Conservation (phyloP, 495 filamentous ascomycete genomes). For the Neurospora hispaniola region DNA sequence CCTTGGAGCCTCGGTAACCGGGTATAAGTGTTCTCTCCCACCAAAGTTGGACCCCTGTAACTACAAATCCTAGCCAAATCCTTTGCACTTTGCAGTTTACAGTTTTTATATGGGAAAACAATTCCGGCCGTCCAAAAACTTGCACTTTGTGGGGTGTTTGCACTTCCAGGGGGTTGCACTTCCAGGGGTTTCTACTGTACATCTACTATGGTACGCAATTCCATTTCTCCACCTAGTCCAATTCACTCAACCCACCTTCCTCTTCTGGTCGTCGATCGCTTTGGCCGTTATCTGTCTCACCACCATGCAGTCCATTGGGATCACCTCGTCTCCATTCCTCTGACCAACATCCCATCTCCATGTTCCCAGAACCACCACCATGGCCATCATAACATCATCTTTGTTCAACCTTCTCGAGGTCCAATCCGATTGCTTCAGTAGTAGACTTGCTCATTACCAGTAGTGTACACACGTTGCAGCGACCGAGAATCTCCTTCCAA, state of each 20-base stretch:
- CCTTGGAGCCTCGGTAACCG: too few relatives aligned
- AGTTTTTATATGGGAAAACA: too few relatives aligned
- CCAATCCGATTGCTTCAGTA: neutral
- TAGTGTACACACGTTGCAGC: neutral
- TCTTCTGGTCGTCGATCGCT: neutral
- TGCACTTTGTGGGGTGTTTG: too few relatives aligned
- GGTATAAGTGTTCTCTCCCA: too few relatives aligned
- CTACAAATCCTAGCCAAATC: too few relatives aligned
- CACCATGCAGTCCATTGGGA: neutral
- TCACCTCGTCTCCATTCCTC: neutral
- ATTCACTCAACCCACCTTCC: neutral
- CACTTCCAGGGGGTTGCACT: too few relatives aligned
- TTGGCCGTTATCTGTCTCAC: neutral
- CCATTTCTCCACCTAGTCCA: neutral
- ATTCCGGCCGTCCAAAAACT: too few relatives aligned
- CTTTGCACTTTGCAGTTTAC: too few relatives aligned
- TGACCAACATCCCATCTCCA: neutral
- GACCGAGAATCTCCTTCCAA: neutral
- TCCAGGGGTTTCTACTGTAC: too few relatives aligned
- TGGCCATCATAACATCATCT: neutral
- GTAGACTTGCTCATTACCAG: neutral
- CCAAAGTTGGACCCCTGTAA: too few relatives aligned
- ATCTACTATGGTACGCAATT: too few relatives aligned
- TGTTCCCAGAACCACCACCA: neutral
- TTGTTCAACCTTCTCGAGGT: neutral